These are phyloP conservation scores for Psidium friedrichsthalianum DNA, from an alignment of 345 rosid species.

Conservation along the genomic window DNA sequence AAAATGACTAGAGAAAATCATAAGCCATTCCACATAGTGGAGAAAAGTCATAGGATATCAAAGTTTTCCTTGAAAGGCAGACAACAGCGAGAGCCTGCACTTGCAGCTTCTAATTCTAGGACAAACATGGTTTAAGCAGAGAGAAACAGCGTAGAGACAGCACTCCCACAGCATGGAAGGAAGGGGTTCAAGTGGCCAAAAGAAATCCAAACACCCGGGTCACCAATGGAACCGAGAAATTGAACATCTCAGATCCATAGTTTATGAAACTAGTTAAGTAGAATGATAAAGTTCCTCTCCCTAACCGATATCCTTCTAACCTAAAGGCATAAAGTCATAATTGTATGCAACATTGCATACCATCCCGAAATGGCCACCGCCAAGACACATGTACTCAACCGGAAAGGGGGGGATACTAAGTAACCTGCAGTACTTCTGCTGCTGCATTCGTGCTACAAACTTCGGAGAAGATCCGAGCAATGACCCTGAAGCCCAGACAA, in stretches of 20 bases:
- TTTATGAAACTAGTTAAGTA: background rate
- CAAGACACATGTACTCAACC: background rate
- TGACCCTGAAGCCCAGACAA: background rate
- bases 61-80: background rate
- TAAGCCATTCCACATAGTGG: background rate
- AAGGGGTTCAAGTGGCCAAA: background rate
- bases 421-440: background rate
- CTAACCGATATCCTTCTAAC: background rate
- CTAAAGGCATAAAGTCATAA: background rate
- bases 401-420: background rate
- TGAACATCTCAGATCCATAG: background rate
- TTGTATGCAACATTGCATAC: background rate
- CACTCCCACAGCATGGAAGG: background rate
- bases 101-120: background rate
- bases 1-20: background rate
- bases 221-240: background rate
- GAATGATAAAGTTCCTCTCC: background rate
- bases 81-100: background rate
- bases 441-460: background rate
- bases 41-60: background rate
- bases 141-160: background rate
- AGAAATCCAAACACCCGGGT: background rate
- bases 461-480: background rate
- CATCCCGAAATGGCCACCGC: background rate
- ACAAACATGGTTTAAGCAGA: background rate